Percentiles rank a stretch among this genome's conserved stretches.
These are phyloP conservation scores for Apiotrichum porosum DNA, from an alignment of 1,284 basidiomycete genomes.

Conservation along the genomic window DNA sequence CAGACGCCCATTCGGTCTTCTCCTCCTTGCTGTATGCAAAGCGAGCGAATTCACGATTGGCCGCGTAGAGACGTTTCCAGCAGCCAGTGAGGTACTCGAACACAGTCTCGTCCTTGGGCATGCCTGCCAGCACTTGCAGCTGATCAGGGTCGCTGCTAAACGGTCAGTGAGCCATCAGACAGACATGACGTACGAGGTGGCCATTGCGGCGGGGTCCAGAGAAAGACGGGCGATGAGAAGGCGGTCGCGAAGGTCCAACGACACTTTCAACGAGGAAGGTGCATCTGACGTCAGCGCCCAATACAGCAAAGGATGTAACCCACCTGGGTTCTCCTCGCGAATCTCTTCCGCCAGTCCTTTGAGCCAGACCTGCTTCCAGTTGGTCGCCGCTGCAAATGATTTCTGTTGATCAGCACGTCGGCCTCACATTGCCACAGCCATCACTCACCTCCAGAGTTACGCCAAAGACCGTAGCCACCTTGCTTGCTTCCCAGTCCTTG, in stretches of 20 bases:
- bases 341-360: constrained; percentile 71
- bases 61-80: constrained; percentile 75
- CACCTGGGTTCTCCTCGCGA: constrained; percentile 60
- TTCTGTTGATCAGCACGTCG: constrained; percentile 54
- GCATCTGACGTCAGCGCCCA: constrained; percentile 2
- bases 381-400: constrained; percentile 62
- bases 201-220: constrained; percentile 67
- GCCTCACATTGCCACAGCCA: not conserved
- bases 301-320: constrained; percentile 29
- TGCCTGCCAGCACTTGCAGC: constrained; percentile 67
- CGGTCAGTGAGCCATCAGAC: not conserved
- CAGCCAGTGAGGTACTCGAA: constrained; percentile 88
- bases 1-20: constrained; percentile 57
- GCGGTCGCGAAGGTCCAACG: constrained; percentile 48
- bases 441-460: constrained; percentile 70
- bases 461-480: constrained; percentile 63
- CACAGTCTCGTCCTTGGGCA: constrained; percentile 72
- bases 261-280: constrained; percentile 34
- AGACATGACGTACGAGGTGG: constrained; percentile 33
- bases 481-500: constrained; percentile 68
- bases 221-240: constrained; percentile 83
- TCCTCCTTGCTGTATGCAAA: constrained; percentile 64
- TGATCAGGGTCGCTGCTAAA: constrained; percentile 66
- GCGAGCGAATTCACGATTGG: constrained; percentile 58
- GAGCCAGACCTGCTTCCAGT: constrained; percentile 75